Conservation (phyloP, 2,329 filamentous ascomycete genomes). For the Phaeoacremonium minimum region DNA sequence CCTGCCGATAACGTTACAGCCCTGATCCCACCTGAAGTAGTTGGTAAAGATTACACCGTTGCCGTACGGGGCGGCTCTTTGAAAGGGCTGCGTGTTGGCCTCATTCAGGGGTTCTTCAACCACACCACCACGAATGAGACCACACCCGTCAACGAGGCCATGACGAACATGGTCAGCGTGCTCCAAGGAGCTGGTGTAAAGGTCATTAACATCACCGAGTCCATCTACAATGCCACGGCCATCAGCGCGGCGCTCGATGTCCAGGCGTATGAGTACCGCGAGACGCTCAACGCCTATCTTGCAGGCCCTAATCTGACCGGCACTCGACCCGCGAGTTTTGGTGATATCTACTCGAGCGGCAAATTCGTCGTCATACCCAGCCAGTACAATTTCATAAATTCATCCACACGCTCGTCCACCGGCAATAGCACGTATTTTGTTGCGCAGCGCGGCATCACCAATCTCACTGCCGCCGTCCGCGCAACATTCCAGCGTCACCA, state of each 20-base stretch:
- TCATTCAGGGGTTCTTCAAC: slow-evolving; percentile 53
- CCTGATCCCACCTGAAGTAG: slow-evolving; percentile 32
- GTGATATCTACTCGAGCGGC: slow-evolving; percentile 42
- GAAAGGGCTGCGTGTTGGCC: slow-evolving; percentile 22
- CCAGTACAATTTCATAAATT: slow-evolving; percentile 52
- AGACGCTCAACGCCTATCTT: slow-evolving; percentile 53
- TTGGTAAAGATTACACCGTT: slow-evolving; percentile 40
- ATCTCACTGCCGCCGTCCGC: slow-evolving; percentile 46
- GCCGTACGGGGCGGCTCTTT: slow-evolving; percentile 23
- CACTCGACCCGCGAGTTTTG: slow-evolving; percentile 25
- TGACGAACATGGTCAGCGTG: slow-evolving; percentile 40
- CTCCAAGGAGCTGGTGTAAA: slow-evolving; percentile 41
- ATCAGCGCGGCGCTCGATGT: slow-evolving; percentile 49
- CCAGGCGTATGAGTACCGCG: slow-evolving; percentile 56
- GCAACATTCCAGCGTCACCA: slow-evolving; percentile 41
- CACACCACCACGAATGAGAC: slow-evolving; percentile 45
- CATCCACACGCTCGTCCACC: slow-evolving; percentile 45
- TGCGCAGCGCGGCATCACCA: slow-evolving; percentile 42
- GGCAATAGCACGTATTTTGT: slow-evolving; percentile 36
- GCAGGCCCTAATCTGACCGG: slow-evolving; percentile 28
- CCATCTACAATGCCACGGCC: slow-evolving; percentile 45
- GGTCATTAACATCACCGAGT: slow-evolving; percentile 42
- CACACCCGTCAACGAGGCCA: slow-evolving; percentile 49
- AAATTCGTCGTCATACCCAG: slow-evolving; percentile 56
- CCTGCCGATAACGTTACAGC: slow-evolving; percentile 46